Evolutionary conservation across 805 yeast species (phyloP).

Genomic region (Candida suzukii): DNA sequence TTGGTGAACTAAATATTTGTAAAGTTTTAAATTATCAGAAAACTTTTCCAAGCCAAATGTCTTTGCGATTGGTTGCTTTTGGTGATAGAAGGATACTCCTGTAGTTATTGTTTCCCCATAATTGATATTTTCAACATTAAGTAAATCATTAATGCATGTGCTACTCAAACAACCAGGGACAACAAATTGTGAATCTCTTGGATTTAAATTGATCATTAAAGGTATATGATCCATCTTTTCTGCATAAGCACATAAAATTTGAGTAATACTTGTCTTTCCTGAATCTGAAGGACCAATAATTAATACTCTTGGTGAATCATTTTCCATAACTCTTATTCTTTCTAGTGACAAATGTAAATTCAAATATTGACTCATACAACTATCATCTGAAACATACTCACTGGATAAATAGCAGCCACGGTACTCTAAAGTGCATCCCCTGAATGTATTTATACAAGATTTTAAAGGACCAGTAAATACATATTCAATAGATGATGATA

Average conservation of each 20-base stretch:
- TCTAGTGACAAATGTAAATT: conserved; percentile 76
- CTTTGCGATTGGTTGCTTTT: conserved; percentile 85
- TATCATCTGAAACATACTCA: conserved; percentile 67
- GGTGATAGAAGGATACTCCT: conserved; percentile 70
- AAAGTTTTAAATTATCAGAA: conserved; percentile 49
- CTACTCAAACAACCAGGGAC: conserved; percentile 85
- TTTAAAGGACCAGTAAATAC: conserved; percentile 45
- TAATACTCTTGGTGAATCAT: conserved; percentile 46
- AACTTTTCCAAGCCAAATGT: conserved; percentile 65
- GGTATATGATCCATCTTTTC: conserved; percentile 63
- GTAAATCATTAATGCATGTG: conserved; percentile 70
- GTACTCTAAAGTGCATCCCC: conserved; percentile 59
- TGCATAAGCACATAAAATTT: conserved; percentile 69
- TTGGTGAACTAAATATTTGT: conserved; percentile 39
- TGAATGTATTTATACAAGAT: conserved; percentile 50
- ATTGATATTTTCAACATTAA: conserved; percentile 63
- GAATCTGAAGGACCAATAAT: conserved; percentile 64
- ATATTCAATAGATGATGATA: conserved; percentile 64
- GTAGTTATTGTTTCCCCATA: conserved; percentile 78
- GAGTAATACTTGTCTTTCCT: conserved; percentile 76
- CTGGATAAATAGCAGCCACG: conserved; percentile 33
- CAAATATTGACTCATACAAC: conserved; percentile 54
- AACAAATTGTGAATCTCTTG: conserved; percentile 40
- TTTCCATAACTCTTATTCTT: conserved; percentile 31
- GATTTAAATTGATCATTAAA: conserved; percentile 71